Base-by-base conservation (phyloP, 495 filamentous ascomycete species). In the Xylaria venustula region DNA sequence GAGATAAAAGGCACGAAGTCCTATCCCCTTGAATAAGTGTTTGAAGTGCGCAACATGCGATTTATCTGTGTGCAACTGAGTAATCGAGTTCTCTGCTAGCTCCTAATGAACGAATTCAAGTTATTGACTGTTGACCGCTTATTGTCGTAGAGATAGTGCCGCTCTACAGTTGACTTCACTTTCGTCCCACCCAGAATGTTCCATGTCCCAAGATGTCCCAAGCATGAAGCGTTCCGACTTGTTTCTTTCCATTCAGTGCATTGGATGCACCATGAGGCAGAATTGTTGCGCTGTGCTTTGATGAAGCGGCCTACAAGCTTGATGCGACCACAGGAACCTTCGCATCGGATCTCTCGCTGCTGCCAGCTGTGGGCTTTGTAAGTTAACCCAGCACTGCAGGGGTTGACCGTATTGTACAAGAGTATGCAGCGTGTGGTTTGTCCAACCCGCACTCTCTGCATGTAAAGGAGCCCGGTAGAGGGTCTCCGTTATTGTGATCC, bases 221-320 rank as follows among this genome's bases (percentile, higher is more conserved):
- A n/a, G n/a, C 20, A 36, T n/a, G 37, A 61, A 1, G 11, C 41
- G 6, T 0, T 8, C 49, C 69, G 67, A 7, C 37, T 45, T 3
- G 30, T n/a, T 12, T 49, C 28, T 44, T 68, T 66, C 67, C 69
- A 79, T 44, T 81, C 74, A 23, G 85, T 80, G 54, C 88, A 89
- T 19, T 71, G 69, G 17, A 82, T 69, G 68, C 86, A 89, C 74
- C 75, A 79, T 2, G 80, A 75, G 11, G 67, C 63, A 11, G 81
- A 77, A 1, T 70, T 71, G 19, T 78, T 75, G 0, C 86, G 77
- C 60, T 88, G 83, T 23, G 59, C 71, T 62, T 85, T 87, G 44
- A 81, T 81, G 67, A 89, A 91, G 0, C 74, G 69, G 0, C 82
- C 74, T 1, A 83, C 51, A 0, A 65, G 62, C 64, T 85, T 85